Percentiles rank a stretch among this genome's conserved stretches.
phyloP scores from a whole-genome alignment of 495 filamentous ascomycete genomes.

The Elaphomyces granulatus region DNA sequence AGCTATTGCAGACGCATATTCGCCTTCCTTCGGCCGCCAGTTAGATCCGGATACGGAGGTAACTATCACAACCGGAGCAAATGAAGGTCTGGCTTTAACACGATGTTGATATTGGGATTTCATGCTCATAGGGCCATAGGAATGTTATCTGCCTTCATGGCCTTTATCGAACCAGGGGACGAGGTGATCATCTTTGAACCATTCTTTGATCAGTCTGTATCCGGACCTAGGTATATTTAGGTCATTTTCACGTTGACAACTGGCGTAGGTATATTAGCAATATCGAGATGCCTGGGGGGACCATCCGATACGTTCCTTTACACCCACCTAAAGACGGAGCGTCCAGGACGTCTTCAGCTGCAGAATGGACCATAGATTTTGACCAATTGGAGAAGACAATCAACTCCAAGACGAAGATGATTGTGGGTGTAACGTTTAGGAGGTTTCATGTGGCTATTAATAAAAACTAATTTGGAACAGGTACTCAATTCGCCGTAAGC shows the following conservation, averaged over 20 bases:
- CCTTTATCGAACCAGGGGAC: constrained; percentile 82
- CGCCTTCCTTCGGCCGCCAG: constrained; percentile 63
- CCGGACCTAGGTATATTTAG: not conserved
- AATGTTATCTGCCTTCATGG: constrained; percentile 96
- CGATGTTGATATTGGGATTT: not conserved
- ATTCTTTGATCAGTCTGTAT: constrained; percentile 84
- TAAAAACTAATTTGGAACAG: constrained; percentile 13
- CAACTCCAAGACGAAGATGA: constrained; percentile 80
- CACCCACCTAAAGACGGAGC: constrained; percentile 80
- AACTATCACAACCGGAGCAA: constrained; percentile 89
- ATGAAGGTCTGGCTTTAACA: constrained; percentile 49
- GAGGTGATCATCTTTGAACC: constrained; percentile 98
- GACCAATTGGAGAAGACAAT: constrained; percentile 71
- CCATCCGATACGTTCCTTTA: constrained; percentile 82
- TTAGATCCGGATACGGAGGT: constrained; percentile 84
- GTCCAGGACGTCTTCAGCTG: constrained; percentile 61
- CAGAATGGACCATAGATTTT: constrained; percentile 81
- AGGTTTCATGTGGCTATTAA: not conserved
- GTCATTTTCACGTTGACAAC: constrained; percentile 4
- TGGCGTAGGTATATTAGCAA: constrained; percentile 69
- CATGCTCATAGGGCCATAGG: constrained; percentile 21
- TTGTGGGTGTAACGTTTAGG: constrained; percentile 46
- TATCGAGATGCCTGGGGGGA: constrained; percentile 94
- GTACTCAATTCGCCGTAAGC: constrained; percentile 33
- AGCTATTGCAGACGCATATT: constrained; percentile 81